phyloP scores from a whole-genome alignment of 345 rosid species.

The Arabis alpina region DNA sequence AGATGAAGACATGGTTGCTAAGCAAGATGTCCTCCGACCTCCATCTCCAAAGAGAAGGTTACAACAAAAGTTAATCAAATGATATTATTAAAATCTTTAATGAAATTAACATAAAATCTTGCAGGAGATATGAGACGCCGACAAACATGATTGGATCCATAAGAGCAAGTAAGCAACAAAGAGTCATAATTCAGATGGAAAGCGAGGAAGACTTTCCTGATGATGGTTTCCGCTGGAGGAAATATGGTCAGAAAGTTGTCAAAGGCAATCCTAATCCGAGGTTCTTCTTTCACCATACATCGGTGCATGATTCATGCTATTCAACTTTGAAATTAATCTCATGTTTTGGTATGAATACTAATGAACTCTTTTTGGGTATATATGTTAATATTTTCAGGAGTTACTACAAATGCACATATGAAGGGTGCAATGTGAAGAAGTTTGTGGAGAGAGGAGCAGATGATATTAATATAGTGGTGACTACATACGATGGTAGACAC shows the following conservation, averaged over 20 bases:
- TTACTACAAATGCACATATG: constrained; percentile 37
- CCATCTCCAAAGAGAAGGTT: constrained; percentile 31
- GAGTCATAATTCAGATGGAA: constrained; percentile 28
- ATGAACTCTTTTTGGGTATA: background rate
- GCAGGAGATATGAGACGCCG: constrained; percentile 6
- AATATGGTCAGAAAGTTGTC: constrained; percentile 40
- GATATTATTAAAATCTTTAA: background rate
- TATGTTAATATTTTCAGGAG: constrained; percentile 21
- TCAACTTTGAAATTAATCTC: no score
- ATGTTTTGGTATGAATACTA: no score
- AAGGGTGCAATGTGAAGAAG: constrained; percentile 30
- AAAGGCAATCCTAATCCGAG: constrained; percentile 42
- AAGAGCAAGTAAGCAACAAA: constrained; percentile 11
- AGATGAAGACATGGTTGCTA: background rate
- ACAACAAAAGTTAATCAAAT: constrained; percentile 13
- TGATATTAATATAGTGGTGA: constrained; percentile 1
- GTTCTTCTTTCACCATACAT: constrained; percentile 13
- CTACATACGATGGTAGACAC: constrained; percentile 37
- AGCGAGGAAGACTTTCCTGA: constrained; percentile 21
- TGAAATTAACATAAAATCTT: background rate
- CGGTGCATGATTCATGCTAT: no score
- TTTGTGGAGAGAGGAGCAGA: constrained; percentile 45
- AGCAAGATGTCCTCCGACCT: background rate
- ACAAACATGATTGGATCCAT: constrained; percentile 33
- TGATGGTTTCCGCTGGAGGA: constrained; percentile 42